Conservation (phyloP, 495 filamentous ascomycete species). For the Oidiodendron maius region DNA sequence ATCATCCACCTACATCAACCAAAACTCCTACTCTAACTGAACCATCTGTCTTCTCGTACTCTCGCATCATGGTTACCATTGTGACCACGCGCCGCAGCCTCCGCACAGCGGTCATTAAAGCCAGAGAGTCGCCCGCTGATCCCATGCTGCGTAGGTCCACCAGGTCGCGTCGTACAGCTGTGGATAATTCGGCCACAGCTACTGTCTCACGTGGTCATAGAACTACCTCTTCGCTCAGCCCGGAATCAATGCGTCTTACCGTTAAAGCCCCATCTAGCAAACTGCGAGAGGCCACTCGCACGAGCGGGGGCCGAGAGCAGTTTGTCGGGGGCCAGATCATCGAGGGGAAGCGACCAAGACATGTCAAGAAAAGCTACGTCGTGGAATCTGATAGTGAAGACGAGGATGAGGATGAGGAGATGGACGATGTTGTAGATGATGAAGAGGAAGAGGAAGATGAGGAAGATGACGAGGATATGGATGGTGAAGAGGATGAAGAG, state of each 20-base stretch:
- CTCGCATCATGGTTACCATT: conserved; percentile 21
- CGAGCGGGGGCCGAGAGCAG: conserved; percentile 24
- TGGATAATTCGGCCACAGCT: conserved; percentile 21
- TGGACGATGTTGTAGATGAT: conserved; percentile 34
- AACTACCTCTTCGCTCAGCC: conserved; percentile 46
- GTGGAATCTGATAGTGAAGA: conserved; percentile 49
- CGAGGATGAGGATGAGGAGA: conserved; percentile 40
- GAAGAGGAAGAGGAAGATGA: conserved; percentile 36
- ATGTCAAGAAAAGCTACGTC: conserved; percentile 63
- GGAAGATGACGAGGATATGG: conserved; percentile 36
- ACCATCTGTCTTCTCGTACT: conserved; percentile 2
- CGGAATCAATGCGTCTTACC: conserved; percentile 67
- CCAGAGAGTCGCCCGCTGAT: conserved; percentile 26
- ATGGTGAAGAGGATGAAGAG: conserved; percentile 39
- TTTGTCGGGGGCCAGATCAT: conserved; percentile 53
- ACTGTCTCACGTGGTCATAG: conserved; percentile 49
- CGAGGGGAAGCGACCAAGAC: conserved; percentile 55
- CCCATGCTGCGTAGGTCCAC: conserved; percentile 8
- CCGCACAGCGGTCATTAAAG: conserved; percentile 38
- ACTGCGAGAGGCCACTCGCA: conserved; percentile 67
- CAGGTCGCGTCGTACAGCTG: conserved; percentile 16
- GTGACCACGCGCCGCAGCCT: conserved; percentile 44
- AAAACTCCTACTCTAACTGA: too few species aligned
- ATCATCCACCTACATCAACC: too few species aligned
- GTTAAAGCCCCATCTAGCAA: conserved; percentile 82